phyloP scores from a whole-genome alignment of 495 filamentous ascomycete species.

The Xylaria venustula region DNA sequence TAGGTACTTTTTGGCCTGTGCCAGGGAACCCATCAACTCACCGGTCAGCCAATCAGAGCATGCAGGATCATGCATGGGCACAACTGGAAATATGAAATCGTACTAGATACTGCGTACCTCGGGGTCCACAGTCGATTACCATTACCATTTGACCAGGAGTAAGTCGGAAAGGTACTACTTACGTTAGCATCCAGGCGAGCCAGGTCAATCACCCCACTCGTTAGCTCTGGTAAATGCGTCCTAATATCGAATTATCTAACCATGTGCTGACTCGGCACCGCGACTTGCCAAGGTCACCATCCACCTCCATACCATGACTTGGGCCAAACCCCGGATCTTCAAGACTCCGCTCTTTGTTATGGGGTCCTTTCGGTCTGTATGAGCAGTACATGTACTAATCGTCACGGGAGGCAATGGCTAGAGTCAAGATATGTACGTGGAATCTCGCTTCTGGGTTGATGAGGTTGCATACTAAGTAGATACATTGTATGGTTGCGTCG shows the following conservation, averaged over 20 bases:
- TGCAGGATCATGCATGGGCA: not conserved
- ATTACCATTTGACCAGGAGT: not conserved
- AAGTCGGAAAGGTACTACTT: not conserved
- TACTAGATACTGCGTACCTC: too few relatives aligned
- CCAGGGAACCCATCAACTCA: not conserved
- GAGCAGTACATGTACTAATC: not conserved
- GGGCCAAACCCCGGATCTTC: not conserved
- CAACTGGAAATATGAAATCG: not conserved
- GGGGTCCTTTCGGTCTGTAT: not conserved
- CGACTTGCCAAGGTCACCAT: not conserved
- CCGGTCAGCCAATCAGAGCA: not conserved
- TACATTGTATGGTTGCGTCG: not conserved
- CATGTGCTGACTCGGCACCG: too few relatives aligned
- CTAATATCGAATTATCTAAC: too few relatives aligned
- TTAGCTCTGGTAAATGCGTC: too few relatives aligned
- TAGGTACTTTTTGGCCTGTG: not conserved
- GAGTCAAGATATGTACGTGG: not conserved
- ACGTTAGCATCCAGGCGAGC: too few relatives aligned
- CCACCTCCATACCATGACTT: too few relatives aligned
- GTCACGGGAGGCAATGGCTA: not conserved
- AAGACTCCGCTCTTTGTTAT: not conserved
- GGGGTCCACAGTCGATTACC: too few relatives aligned
- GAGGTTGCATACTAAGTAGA: not conserved
- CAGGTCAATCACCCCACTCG: too few relatives aligned
- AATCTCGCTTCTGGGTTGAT: not conserved